phyloP scores from a whole-genome alignment of 2,329 filamentous ascomycete genomes.

The Phoma herbarum region DNA sequence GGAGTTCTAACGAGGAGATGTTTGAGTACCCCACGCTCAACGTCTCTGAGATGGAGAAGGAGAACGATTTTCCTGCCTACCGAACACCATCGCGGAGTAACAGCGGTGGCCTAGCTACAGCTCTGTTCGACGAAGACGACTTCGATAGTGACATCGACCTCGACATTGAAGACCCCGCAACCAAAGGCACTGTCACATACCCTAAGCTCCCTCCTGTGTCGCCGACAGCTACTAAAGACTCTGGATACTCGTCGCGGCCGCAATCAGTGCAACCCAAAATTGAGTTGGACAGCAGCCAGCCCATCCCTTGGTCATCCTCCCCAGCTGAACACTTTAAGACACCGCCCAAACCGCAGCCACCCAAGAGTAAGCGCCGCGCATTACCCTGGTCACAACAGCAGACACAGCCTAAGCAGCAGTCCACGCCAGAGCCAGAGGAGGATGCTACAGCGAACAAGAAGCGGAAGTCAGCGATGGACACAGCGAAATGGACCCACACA shows the following conservation, averaged over 20 bases:
- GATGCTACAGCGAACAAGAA: conserved; percentile 38
- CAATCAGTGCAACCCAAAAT: conserved; percentile 36
- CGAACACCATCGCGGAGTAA: conserved; percentile 28
- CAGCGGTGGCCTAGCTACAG: conserved; percentile 33
- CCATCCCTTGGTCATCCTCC: conserved; percentile 77
- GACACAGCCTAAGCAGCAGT: conserved; percentile 34
- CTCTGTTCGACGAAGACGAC: conserved; percentile 76
- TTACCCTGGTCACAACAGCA: conserved; percentile 67
- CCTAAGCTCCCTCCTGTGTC: conserved; percentile 47
- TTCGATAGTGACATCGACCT: conserved; percentile 86
- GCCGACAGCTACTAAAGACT: conserved; percentile 48
- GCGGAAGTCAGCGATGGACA: conserved; percentile 45
- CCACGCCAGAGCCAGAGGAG: conserved; percentile 32
- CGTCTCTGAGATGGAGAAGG: conserved; percentile 39
- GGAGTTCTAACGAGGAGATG: conserved; percentile 47
- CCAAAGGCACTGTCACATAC: conserved; percentile 55
- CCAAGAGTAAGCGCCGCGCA: conserved; percentile 45
- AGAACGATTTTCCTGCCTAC: conserved; percentile 32
- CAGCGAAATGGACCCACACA: conserved; percentile 51
- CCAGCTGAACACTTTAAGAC: conserved; percentile 58
- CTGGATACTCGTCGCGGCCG: conserved; percentile 28
- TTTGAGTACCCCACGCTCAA: conserved; percentile 43
- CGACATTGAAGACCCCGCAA: conserved; percentile 70
- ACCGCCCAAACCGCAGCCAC: conserved; percentile 31
- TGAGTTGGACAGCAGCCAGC: conserved; percentile 60